Base-by-base conservation (phyloP, 148 eudicot genomes). In the Cornus controversa region DNA sequence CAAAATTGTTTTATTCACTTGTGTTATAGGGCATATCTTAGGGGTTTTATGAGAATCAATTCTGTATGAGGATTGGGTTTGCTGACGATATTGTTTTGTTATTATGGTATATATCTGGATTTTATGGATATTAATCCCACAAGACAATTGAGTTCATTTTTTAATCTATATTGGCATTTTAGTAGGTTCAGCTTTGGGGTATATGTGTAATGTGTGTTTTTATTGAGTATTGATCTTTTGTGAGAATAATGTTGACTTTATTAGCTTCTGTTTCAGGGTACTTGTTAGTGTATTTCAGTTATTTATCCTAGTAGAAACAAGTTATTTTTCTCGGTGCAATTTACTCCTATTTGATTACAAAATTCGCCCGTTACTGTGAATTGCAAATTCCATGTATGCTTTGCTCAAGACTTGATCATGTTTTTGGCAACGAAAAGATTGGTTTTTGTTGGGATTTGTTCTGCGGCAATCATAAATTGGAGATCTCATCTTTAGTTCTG, bases 361-460 rank as follows among this genome's bases (percentile, higher is more conserved):
- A 80, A 80, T 95, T 91, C 88, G 97, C 99, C 29, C 89, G 82
- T 45, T 85, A 87, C 75, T 90, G 83, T 81, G 84, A 84, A 31
- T 77, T 95, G 83, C 92, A 86, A 77, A 57, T 89, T 54, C n/a
- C n/a, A 29, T 96, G 99, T 87, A 80, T 93, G 84, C 79, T 96
- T 31, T 96, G 97, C 72, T 96, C 99, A 18, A 96, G 99, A 84
- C 89, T 93, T 40, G 98, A 95, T 85, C 94, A 88, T 68, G 79
- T 90, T 69, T 67, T 91, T 31, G 92, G 91, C 34, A 81, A 84
- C 31, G 92, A 90, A 72, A 88, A 80, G 71, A 84, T 29, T n/a
- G 92, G 88, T 15, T 88, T 88, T 82, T 88, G 85, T 74, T 82
- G 92, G 91, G 92, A 96, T 82, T 83, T 91, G 78, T 84, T 96